Evolutionary conservation across 768 basidiomycete genomes (phyloP).

Genomic region (Pisolithus marmoratus): DNA sequence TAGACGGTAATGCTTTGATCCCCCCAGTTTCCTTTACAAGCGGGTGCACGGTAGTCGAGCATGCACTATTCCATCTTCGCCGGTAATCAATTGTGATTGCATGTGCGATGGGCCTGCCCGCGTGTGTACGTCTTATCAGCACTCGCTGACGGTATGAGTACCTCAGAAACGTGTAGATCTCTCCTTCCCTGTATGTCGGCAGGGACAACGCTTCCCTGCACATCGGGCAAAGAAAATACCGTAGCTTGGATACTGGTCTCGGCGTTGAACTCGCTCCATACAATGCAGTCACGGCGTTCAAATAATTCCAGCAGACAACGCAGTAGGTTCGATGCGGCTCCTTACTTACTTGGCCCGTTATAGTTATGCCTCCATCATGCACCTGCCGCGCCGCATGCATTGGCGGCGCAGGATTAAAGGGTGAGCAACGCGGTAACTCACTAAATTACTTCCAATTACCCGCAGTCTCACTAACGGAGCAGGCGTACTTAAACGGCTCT

Average conservation of each 20-base stretch:
- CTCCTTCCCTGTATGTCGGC: background rate
- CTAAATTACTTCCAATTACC: background rate
- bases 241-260: background rate
- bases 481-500: background rate
- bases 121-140: background rate
- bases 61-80: background rate
- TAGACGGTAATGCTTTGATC: too few relatives aligned
- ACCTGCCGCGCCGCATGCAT: background rate
- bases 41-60: background rate
- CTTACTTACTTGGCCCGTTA: background rate
- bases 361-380: background rate
- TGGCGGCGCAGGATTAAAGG: background rate
- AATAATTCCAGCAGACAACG: background rate
- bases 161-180: slow-evolving; percentile 1
- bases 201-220: background rate
- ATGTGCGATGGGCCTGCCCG: too few relatives aligned
- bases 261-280: background rate
- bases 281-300: background rate
- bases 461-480: background rate
- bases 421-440: background rate
- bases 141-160: background rate
- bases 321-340: background rate
- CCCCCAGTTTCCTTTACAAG: background rate
- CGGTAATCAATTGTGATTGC: background rate
- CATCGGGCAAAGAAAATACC: background rate